Conservation (phyloP, 2,329 filamentous ascomycete genomes). For the Gnomoniopsis sp. region DNA sequence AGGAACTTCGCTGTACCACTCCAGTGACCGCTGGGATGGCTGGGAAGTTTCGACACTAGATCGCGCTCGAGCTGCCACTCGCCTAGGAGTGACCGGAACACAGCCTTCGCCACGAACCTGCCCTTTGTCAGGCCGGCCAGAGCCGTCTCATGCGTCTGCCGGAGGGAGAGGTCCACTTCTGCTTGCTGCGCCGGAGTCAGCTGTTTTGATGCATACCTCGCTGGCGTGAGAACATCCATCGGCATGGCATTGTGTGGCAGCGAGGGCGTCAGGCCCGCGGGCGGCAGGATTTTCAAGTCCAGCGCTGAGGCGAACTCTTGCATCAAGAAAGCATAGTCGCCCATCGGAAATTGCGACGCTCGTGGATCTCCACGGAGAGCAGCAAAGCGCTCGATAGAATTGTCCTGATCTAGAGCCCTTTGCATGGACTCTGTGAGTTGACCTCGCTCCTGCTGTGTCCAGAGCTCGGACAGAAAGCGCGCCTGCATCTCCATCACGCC, state of each 20-base stretch:
- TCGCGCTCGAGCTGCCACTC: constrained; percentile 62
- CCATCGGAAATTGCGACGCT: constrained; percentile 74
- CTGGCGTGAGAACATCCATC: constrained; percentile 54
- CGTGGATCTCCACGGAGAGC: constrained; percentile 49
- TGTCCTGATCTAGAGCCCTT: constrained; percentile 40
- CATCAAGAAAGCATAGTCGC: constrained; percentile 74
- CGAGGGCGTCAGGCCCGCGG: constrained; percentile 32
- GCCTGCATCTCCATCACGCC: constrained; percentile 86
- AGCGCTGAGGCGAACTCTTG: constrained; percentile 64
- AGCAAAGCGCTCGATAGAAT: constrained; percentile 43
- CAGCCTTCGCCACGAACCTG: constrained; percentile 59
- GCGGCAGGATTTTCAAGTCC: constrained; percentile 41
- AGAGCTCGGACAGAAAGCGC: constrained; percentile 60
- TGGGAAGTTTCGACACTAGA: constrained; percentile 49
- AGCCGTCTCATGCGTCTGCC: constrained; percentile 41
- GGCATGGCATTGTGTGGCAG: constrained; percentile 39
- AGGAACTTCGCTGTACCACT: constrained; percentile 63
- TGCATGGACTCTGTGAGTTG: constrained; percentile 28
- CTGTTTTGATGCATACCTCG: constrained; percentile 45
- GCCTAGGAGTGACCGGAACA: constrained; percentile 70
- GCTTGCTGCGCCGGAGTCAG: constrained; percentile 37
- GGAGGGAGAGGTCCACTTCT: constrained; percentile 41
- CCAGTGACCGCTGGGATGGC: constrained; percentile 63
- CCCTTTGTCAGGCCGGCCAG: constrained; percentile 38
- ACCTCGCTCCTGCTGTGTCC: constrained; percentile 38